A percentile compares a stretch with the other conserved stretches of the same genome.
These are phyloP conservation scores for Pestalotiopsis sp. DNA, from an alignment of 2,329 filamentous ascomycete genomes.

Conservation along the genomic window DNA sequence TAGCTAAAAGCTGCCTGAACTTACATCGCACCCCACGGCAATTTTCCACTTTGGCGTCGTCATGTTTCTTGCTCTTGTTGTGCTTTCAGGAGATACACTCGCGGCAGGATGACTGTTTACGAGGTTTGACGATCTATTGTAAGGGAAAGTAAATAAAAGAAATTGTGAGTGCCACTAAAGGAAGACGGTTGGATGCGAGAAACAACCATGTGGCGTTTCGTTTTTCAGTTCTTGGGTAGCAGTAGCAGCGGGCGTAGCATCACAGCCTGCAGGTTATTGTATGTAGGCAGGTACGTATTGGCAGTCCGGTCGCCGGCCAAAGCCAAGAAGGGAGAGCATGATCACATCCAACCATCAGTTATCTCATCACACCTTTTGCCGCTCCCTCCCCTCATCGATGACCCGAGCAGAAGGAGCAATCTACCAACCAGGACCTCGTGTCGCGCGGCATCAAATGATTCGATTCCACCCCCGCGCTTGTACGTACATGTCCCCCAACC, in stretches of 20 bases:
- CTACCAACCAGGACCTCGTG: not conserved
- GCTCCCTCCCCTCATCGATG: not conserved
- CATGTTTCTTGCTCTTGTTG: conserved; percentile 33
- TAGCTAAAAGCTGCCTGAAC: conserved; percentile 22
- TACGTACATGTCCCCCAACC: not conserved
- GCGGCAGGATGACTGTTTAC: not conserved
- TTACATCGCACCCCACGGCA: conserved; percentile 56
- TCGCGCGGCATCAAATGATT: not conserved
- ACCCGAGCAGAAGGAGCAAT: not conserved
- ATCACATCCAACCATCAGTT: not conserved
- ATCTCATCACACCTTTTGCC: not conserved
- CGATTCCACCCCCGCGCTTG: not conserved
- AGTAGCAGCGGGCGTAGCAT: not conserved
- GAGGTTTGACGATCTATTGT: not conserved
- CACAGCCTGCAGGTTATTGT: not conserved
- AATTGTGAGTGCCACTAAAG: not conserved
- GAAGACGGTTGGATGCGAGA: not conserved
- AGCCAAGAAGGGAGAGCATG: not conserved
- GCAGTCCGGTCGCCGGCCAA: not conserved
- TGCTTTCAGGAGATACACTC: not conserved
- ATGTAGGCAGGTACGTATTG: not conserved
- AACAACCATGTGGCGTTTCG: not conserved
- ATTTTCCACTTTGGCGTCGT: conserved; percentile 51
- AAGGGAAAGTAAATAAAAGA: not conserved
- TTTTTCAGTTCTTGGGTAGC: not conserved